These are phyloP conservation scores for Apodospora peruviana DNA, from an alignment of 495 filamentous ascomycete genomes.

Conservation along the genomic window DNA sequence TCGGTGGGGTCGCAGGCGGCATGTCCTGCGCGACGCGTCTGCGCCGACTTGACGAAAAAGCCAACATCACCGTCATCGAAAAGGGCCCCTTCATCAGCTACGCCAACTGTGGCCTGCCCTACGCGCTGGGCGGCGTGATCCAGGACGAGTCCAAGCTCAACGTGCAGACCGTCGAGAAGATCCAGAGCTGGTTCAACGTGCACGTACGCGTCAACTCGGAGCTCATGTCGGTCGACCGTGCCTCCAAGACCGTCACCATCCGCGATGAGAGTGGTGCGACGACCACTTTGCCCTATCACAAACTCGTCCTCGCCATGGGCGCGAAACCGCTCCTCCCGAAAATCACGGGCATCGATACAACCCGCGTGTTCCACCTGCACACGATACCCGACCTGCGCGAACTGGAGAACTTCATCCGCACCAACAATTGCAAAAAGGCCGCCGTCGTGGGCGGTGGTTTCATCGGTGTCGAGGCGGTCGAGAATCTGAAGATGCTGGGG, in stretches of 20 bases:
- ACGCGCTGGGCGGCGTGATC: constrained; percentile 26
- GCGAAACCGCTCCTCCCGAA: constrained; percentile 15
- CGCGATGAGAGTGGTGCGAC: background rate
- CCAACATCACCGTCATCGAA: constrained; percentile 29
- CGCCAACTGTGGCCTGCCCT: constrained; percentile 32
- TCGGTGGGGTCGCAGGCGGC: constrained; percentile 28
- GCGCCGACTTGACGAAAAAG: constrained; percentile 23
- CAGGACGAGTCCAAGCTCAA: constrained; percentile 13
- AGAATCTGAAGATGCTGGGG: constrained; percentile 16
- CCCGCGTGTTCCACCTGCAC: constrained; percentile 23
- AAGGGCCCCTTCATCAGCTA: constrained; percentile 25
- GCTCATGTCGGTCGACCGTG: constrained; percentile 12
- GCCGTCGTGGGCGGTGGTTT: constrained; percentile 27
- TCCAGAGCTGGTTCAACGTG: constrained; percentile 22
- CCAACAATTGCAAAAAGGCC: constrained; percentile 6
- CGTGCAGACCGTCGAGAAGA: constrained; percentile 19
- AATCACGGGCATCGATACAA: constrained; percentile 11
- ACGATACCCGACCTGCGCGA: constrained; percentile 22
- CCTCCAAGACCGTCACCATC: background rate
- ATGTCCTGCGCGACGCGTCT: constrained; percentile 29
- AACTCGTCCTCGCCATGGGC: constrained; percentile 22
- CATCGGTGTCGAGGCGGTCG: constrained; percentile 30
- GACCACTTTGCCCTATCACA: constrained; percentile 18
- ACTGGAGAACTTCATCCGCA: constrained; percentile 12
- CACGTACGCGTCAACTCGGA: constrained; percentile 17